Evolutionary conservation across 768 basidiomycete genomes (phyloP).

Genomic region (Tulasnella sp.): DNA sequence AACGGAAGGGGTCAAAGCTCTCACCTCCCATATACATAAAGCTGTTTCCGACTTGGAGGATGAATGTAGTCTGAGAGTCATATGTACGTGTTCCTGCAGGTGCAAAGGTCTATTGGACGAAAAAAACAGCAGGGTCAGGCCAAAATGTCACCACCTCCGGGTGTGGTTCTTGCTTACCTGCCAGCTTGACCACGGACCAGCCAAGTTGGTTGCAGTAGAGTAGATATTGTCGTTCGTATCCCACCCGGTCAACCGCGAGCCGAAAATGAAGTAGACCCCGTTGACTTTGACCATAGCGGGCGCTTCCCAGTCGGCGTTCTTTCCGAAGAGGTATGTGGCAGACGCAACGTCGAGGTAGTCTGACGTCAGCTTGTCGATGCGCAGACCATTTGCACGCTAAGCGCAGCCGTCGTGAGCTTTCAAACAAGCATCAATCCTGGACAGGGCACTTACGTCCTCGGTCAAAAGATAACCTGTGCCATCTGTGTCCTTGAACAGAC

Average conservation of each 20-base stretch:
- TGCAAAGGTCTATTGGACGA: slow-evolving; percentile 19
- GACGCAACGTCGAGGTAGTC: slow-evolving; percentile 23
- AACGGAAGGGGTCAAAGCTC: not conserved
- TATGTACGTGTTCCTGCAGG: slow-evolving; percentile 26
- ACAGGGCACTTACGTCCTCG: slow-evolving; percentile 21
- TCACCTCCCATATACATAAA: slow-evolving; percentile 29
- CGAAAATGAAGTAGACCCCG: slow-evolving; percentile 29
- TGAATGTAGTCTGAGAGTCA: slow-evolving; percentile 25
- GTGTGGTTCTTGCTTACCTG: not conserved
- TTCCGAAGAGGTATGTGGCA: slow-evolving; percentile 21
- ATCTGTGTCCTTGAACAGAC: slow-evolving; percentile 28
- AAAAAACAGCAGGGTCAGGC: not conserved
- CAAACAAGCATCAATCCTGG: not conserved
- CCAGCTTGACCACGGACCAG: slow-evolving; percentile 26
- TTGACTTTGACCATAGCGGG: slow-evolving; percentile 29
- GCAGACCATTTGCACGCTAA: slow-evolving; percentile 27
- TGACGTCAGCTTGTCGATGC: slow-evolving; percentile 22
- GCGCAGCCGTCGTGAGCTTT: not conserved
- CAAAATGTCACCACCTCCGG: not conserved
- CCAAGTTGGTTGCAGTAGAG: slow-evolving; percentile 18
- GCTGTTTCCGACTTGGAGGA: slow-evolving; percentile 29
- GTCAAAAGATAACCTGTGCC: slow-evolving; percentile 26
- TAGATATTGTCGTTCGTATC: slow-evolving; percentile 29
- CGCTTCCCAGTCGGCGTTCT: slow-evolving; percentile 10
- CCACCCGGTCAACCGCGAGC: slow-evolving; percentile 26